A percentile compares a stretch with the other conserved stretches of the same genome.
phyloP scores from a whole-genome alignment of 129 eudicot genomes.

The Ambrosia artemisiifolia region DNA sequence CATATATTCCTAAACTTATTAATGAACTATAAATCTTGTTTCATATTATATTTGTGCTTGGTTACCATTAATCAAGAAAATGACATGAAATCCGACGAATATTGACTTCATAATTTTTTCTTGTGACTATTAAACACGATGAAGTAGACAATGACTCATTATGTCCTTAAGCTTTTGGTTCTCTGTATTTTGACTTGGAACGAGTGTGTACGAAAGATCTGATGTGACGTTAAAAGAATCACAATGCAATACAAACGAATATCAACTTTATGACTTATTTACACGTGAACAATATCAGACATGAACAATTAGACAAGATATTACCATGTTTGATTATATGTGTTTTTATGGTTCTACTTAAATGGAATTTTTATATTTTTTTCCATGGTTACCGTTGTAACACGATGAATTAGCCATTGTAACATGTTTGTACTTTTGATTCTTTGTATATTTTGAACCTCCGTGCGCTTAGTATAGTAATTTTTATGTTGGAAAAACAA shows the following conservation, averaged over 20 bases:
- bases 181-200: conserved; percentile 3
- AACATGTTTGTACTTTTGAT: neutral
- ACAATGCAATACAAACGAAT: neutral
- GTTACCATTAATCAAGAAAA: neutral
- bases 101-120: conserved; percentile 3
- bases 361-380: neutral
- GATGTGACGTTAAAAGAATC: conserved; percentile 11
- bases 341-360: neutral
- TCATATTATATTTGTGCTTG: neutral
- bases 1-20: too few species aligned
- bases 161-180: neutral
- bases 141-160: neutral
- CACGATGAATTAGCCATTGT: neutral
- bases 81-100: neutral
- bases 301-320: neutral
- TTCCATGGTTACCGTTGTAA: neutral
- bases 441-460: neutral
- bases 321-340: neutral
- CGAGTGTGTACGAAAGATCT: neutral
- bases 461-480: neutral
- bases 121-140: conserved; percentile 5
- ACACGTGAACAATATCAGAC: neutral
- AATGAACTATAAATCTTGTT: conserved; percentile 16
- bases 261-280: conserved; percentile 2
- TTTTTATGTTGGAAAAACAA: neutral